Base-by-base conservation (phyloP, 2,329 filamentous ascomycete genomes). In the Cordyceps cicadae region DNA sequence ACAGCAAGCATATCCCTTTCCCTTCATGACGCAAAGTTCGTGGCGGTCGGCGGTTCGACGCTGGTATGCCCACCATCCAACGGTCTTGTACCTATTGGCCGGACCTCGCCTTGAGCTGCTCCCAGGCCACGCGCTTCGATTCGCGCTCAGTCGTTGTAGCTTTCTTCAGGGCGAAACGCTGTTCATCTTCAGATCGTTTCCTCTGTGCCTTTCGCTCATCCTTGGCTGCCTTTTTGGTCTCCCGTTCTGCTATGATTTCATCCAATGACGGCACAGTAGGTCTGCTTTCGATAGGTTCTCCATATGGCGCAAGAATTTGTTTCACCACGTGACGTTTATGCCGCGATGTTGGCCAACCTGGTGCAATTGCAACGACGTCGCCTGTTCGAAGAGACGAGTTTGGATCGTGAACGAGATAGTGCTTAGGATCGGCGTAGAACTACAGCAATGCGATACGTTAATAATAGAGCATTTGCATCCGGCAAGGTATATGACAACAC, bases 391-490 rank as follows among this genome's bases (percentile, higher is more conserved):
- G 81, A 29, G 88, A 91, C 66, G 85, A 83, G 72, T 84, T 84
- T 32, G 90, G 90, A 73, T 94, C 90, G 77, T 91, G 88, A 43
- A 92, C 89, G 34, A 93, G 83, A 70, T 87, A 81, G 65, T 84
- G 81, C 65, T 81, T 78, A 24, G 83, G 82, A 50, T 81, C 76
- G 68, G 86, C 81, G 72, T 88, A 92, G 76, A 71, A 75, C 75
- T 76, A 12, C 15, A 17, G 19, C 54, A 11, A 26, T 39, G 17
- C 1, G 41, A 37, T 14, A 3, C 14, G 19, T 58, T 58, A 45
- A 26, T 37, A 45, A 26, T 46, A 17, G 3, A 43, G 14, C 3
- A n/a, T 37, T 26, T 46, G 3, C 17, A n/a, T 41, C 26, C 8
- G 12, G 48, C 12, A 17, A 17, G 17, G 15, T 7, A 43, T 51